Evolutionary conservation across 805 yeast species (phyloP), one percentile per base, ranked within the genome.

Genomic region (Clavispora fructus): DNA sequence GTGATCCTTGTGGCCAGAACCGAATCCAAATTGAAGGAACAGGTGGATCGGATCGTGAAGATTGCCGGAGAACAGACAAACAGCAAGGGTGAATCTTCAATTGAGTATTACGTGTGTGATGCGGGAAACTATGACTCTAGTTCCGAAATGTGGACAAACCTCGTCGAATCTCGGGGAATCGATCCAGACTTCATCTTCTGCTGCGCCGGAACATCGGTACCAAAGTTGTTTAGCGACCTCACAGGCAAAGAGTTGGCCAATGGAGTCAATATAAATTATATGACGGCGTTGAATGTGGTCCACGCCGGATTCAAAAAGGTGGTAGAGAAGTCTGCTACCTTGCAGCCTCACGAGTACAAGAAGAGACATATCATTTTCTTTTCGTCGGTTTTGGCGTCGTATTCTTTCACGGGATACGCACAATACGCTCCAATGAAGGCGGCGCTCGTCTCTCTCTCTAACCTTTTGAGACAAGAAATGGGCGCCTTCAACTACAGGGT

Each of bases 401-500:
- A 80, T 69, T 89, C 97, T 6, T 85, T 92, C 59, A 86, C 89
- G 39, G 99, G 99, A 0, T 94, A 94, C 62, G 77, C 82, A 0
- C 92, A 88, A 56, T 94, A 94, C 61, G 91, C 94, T 0, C 99
- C 99, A 0, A 64, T 82, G 53, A 94, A 94, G 62, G 84, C 88
- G 0, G 96, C 97, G 0, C 62, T 92, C 13, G 76, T 87, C 57
- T 71, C 95, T 0, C 68, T 94, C 12, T 83, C 90, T 0, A 86
- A 85, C 41, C 71, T 85, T 6, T 65, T 94, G 44, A 80, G 97
- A 51, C 97, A 91, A 55, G 99, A 94, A 61, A 72, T 85, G 38
- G 58, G 73, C 1, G 83, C 85, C 6, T 83, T 80, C 57, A 77
- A 83, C 49, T 81, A 84, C 51, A 67, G 84, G 26, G 86, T 94